These are phyloP conservation scores for Metschnikowia baotianmanensis DNA, from an alignment of 805 yeast species.

Conservation along the genomic window DNA sequence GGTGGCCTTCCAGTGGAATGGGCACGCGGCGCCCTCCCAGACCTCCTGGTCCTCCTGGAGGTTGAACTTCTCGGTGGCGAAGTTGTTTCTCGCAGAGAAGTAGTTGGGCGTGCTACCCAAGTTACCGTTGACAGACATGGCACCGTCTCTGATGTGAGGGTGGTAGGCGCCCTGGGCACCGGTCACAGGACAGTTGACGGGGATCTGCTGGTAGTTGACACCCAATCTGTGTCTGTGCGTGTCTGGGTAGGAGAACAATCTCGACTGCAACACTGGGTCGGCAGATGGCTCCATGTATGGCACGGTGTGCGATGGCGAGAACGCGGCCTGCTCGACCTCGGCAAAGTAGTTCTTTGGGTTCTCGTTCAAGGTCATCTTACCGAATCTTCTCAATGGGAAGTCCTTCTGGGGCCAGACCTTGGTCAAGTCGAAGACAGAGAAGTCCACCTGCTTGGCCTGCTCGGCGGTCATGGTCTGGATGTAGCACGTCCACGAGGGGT, in stretches of 20 bases:
- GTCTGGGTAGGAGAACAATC: conserved; percentile 80
- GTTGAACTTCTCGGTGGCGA: conserved; percentile 44
- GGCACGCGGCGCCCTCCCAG: conserved; percentile 79
- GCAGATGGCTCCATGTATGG: conserved; percentile 82
- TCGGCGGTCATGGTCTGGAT: conserved; percentile 84
- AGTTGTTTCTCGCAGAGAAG: conserved; percentile 54
- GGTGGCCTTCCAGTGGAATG: conserved; percentile 79
- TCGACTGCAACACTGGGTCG: conserved; percentile 80
- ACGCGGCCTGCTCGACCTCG: conserved; percentile 83
- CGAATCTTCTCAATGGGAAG: conserved; percentile 84
- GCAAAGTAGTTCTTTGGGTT: conserved; percentile 87
- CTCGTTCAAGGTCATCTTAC: conserved; percentile 73
- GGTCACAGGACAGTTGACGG: conserved; percentile 79
- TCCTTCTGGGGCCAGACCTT: conserved; percentile 90
- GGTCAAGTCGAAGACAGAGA: conserved; percentile 85
- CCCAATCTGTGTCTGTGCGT: conserved; percentile 84
- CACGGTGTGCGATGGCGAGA: conserved; percentile 81
- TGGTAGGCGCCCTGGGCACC: conserved; percentile 43
- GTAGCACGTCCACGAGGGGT: conserved; percentile 83
- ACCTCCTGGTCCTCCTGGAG: conserved; percentile 70
- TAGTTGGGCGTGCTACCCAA: conserved; percentile 78
- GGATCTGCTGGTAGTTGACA: conserved; percentile 75
- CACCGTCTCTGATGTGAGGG: conserved; percentile 84
- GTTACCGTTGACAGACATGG: conserved; percentile 59
- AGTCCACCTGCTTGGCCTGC: conserved; percentile 71